Evolutionary conservation across 441 rosid genomes (phyloP), one percentile per base, ranked within the genome.

Genomic region (Populus hybrid): DNA sequence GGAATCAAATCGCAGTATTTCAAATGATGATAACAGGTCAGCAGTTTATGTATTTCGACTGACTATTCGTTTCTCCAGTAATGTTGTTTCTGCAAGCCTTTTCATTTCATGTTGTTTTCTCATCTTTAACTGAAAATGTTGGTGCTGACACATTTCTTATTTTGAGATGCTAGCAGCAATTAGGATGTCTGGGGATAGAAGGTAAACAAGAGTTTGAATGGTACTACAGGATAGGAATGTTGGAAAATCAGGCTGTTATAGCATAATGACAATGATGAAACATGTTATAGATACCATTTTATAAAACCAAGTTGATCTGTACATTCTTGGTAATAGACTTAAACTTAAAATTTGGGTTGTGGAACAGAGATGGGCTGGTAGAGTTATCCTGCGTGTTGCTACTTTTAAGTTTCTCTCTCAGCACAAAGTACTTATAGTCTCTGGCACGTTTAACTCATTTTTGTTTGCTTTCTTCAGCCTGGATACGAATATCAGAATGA

Each of bases 11-110:
- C 59, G 46, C 61, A 69, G 70, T 57, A 6, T 67, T 82, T 81
- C 84, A 67, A 69, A 80, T 28, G 69, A 65, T 69, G 78, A 83
- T 63, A 79, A 81, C 79, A 82, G 92, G 93, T 91, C 74, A 76
- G 69, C 40, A 71, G 18, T 46, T 46, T 46, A 46, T 46, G 57
- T 46, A 11, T 5, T 46, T 14, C 20, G 14, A 46, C 6, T 14
- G 57, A 46, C 57, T 14, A 14, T 46, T 46, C 5, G 57, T 46
- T 46, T 46, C 57, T 14, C 57, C 57, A 46, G 57, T 46, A 46
- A 4, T 14, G 6, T 46, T 46, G 57, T 14, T 46, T 46, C 57
- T 0, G 5, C 20, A 4, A 46, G 57, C 0, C 57, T 46, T 46
- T 46, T 46, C 20, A 46, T 46, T 46, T 46, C 18, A 46, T 46